phyloP scores from a whole-genome alignment of 805 yeast genomes.

The Pichia paraexigua region DNA sequence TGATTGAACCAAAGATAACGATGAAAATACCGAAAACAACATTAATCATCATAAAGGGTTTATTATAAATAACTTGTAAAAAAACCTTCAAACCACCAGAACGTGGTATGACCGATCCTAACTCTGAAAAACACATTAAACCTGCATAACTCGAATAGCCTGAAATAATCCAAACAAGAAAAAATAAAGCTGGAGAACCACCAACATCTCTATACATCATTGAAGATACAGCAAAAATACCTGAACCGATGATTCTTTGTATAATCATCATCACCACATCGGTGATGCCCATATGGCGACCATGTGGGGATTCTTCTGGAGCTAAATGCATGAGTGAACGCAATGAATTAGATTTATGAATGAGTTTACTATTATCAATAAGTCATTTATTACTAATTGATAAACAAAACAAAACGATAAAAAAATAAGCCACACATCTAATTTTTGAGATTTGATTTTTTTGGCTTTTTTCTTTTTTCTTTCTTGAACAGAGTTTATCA shows the following conservation, averaged over 20 bases:
- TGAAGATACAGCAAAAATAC: constrained; percentile 67
- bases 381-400: not conserved
- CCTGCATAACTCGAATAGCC: constrained; percentile 61
- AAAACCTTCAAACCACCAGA: constrained; percentile 74
- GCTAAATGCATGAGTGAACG: constrained; percentile 18
- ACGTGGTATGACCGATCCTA: constrained; percentile 64
- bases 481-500: too few relatives aligned
- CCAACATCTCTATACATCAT: constrained; percentile 62
- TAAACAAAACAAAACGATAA: not conserved
- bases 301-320: constrained; percentile 56
- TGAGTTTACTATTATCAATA: too few relatives aligned
- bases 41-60: constrained; percentile 46
- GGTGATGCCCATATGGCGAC: constrained; percentile 63
- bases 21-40: constrained; percentile 41
- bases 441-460: too few relatives aligned
- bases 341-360: not conserved
- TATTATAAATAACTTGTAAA: constrained; percentile 55
- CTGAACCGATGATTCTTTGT: constrained; percentile 69
- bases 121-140: constrained; percentile 54
- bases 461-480: too few relatives aligned
- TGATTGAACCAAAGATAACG: constrained; percentile 42
- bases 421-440: too few relatives aligned
- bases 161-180: constrained; percentile 55
- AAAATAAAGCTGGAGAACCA: constrained; percentile 53
- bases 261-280: constrained; percentile 59